phyloP scores from a whole-genome alignment of 768 basidiomycete species.

The Trametes coccinea region DNA sequence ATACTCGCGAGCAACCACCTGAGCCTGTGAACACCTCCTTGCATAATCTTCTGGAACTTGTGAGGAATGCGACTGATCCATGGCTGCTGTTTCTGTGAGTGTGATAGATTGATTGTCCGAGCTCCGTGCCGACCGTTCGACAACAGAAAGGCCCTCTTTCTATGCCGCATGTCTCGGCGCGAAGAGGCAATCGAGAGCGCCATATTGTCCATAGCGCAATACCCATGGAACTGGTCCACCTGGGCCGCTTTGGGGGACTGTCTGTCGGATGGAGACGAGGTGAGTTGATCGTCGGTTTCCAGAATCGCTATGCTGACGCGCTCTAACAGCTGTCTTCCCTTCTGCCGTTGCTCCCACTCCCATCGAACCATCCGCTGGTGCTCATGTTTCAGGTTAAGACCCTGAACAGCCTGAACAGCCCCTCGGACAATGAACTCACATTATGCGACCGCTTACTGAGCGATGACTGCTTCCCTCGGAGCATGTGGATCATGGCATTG shows the following conservation, averaged over 20 bases:
- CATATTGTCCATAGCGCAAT: slow-evolving; percentile 71
- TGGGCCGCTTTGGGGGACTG: slow-evolving; percentile 84
- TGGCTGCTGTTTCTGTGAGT: slow-evolving; percentile 84
- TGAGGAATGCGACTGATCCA: slow-evolving; percentile 66
- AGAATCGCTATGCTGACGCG: slow-evolving; percentile 24
- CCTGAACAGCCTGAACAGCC: slow-evolving; percentile 85
- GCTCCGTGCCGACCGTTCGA: slow-evolving; percentile 4
- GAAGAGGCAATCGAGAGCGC: slow-evolving; percentile 85
- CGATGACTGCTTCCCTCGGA: slow-evolving; percentile 74
- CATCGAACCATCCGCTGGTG: slow-evolving; percentile 54
- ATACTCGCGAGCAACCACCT: slow-evolving; percentile 68
- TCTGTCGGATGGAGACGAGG: slow-evolving; percentile 85
- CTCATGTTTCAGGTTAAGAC: slow-evolving; percentile 86
- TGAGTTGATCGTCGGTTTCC: slow-evolving; percentile 33
- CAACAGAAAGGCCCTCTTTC: slow-evolving; percentile 77
- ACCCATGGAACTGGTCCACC: slow-evolving; percentile 94
- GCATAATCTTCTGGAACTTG: slow-evolving; percentile 56
- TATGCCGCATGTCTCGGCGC: slow-evolving; percentile 74
- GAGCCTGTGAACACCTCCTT: slow-evolving; percentile 63
- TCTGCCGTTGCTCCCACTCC: slow-evolving; percentile 46
- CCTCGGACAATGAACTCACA: slow-evolving; percentile 80
- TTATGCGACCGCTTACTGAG: slow-evolving; percentile 78
- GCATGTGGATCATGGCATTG: slow-evolving; percentile 83
- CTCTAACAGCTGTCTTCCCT: slow-evolving; percentile 44
- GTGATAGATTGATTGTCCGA: not conserved